Evolutionary conservation across 176 grass and related monocot species (phyloP).

Genomic region (Oryza nivara): DNA sequence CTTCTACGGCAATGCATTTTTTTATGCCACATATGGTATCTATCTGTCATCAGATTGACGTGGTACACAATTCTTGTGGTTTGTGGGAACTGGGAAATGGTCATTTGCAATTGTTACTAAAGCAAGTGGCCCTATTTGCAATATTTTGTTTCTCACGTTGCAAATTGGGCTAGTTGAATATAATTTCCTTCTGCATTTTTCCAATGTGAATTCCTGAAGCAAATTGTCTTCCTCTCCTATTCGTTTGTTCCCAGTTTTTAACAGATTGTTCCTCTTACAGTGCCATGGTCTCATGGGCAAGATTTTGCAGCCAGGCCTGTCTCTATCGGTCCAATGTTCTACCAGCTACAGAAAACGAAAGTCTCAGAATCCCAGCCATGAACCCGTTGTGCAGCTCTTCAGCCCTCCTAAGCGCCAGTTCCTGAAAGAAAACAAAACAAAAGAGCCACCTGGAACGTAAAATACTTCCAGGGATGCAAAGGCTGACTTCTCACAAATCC

Average conservation of each 20-base stretch:
- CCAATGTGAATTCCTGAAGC: not conserved
- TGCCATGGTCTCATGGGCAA: not conserved
- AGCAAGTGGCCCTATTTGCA: not conserved
- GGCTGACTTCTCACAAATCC: constrained; percentile 12
- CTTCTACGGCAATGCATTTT: not conserved
- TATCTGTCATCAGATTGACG: not conserved
- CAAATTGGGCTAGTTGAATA: not conserved
- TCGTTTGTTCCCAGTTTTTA: not conserved
- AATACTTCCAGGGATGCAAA: not conserved
- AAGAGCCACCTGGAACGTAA: not conserved
- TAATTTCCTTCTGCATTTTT: not conserved
- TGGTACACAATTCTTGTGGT: not conserved
- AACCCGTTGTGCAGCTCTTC: constrained; percentile 7
- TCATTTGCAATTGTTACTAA: not conserved
- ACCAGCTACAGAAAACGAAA: not conserved
- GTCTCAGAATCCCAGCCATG: not conserved
- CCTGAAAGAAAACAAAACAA: not conserved
- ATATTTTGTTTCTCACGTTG: not conserved
- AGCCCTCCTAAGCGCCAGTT: constrained; percentile 19
- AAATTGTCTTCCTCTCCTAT: not conserved
- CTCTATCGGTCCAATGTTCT: not conserved
- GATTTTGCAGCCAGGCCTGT: constrained; percentile 6
- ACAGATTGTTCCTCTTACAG: not conserved
- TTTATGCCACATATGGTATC: not conserved
- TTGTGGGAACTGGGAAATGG: not conserved